A percentile compares a stretch with the other conserved stretches of the same genome.
These are phyloP conservation scores for Carex pumila DNA, from an alignment of 176 grass and related monocot genomes.

Conservation along the genomic window DNA sequence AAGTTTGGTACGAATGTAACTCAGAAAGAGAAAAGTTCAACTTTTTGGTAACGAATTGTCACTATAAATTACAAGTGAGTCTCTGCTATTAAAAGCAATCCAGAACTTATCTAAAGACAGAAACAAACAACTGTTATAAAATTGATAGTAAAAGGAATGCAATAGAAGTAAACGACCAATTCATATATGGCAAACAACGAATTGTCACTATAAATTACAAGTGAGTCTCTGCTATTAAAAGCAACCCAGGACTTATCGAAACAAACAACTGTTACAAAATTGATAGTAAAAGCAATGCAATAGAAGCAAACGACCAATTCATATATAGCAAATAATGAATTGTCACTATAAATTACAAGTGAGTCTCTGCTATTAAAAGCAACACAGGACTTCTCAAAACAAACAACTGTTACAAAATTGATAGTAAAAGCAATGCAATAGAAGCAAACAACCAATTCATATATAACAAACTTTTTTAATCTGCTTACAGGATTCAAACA, in stretches of 20 bases:
- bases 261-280: not conserved
- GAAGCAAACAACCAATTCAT: not conserved
- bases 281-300: not conserved
- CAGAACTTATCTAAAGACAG: not conserved
- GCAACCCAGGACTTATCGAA: not conserved
- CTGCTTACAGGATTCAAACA: not conserved
- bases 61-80: not conserved
- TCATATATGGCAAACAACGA: not conserved
- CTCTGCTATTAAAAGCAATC: not conserved
- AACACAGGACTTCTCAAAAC: not conserved
- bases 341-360: not conserved
- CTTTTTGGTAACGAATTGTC: not conserved
- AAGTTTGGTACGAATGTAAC: not conserved
- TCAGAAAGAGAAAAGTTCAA: not conserved
- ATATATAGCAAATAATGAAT: not conserved
- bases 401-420: not conserved
- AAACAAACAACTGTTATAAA: not conserved
- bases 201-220: not conserved
- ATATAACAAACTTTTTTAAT: not conserved
- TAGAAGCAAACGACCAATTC: too few species aligned
- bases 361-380: not conserved
- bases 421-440: not conserved
- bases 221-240: not conserved
- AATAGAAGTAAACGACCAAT: too few species aligned
- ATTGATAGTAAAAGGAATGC: not conserved